Evolutionary conservation across 2,329 filamentous ascomycete species (phyloP), one percentile per base, ranked within the genome.

Genomic region (Fusarium floridanum): DNA sequence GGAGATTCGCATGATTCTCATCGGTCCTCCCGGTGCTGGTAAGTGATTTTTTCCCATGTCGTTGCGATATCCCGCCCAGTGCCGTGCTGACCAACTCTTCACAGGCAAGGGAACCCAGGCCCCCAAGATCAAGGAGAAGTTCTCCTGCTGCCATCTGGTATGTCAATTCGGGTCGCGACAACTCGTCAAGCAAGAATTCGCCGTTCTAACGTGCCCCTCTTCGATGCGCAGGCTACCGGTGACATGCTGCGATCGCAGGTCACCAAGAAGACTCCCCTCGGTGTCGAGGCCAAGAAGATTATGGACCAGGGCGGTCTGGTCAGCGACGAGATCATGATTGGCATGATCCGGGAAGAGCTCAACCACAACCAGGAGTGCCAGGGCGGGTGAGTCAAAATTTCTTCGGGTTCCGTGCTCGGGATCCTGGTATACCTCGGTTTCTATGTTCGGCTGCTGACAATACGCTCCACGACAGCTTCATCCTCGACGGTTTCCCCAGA

Each of bases 171-270:
- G 29, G 64, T 70, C 66, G 66, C 70, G 66, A 64, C 57, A 32
- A 41, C n/a, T 32, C 41, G 7, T 3, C 16, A 57, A 50, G 16
- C n/a, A 56, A 34, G 12, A 48, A 53, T 17, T 20, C 32, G 27
- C 11, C 34, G 62, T 60, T 68, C 76, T 78, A 68, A 78, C 64
- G 6, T 59, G 16, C 43, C 48, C 64, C 22, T 77, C 67, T 65
- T 43, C 64, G 68, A 66, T 68, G 68, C 76, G 45, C 72, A 98
- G 95, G 97, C 97, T 75, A 99, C 97, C 70, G 97, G 97, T 84
- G 97, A 99, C 86, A 99, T 99, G 97, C 91, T 99, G 82, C 95
- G 97, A 82, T 97, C 95, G 78, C 97, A 99, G 86, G 97, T 99
- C 82, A 94, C 96, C 76, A 97, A 97, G 88, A 98, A 98, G 92